Evolutionary conservation across 257 asterid genomes (phyloP).

Genomic region (Solanum etuberosum): DNA sequence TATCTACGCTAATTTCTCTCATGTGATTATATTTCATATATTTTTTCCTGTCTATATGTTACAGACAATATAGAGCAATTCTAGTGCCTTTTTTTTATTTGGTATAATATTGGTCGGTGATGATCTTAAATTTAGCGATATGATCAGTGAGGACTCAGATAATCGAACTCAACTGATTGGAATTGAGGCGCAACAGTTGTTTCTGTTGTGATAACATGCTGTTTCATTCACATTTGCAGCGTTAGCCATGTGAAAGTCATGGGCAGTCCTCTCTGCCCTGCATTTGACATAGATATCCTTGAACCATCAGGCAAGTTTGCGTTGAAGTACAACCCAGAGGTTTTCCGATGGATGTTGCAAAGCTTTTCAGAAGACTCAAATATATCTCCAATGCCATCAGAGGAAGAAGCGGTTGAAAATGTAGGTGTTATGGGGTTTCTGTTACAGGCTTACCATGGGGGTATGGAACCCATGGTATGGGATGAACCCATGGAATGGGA

Average conservation of each 20-base stretch:
- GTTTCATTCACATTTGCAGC: conserved; percentile 22
- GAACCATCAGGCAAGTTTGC: conserved; percentile 32
- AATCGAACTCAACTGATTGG: neutral
- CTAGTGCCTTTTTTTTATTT: neutral
- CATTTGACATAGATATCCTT: conserved; percentile 34
- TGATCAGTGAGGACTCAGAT: neutral
- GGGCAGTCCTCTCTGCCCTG: conserved; percentile 59
- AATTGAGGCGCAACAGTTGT: neutral
- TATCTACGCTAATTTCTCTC: neutral
- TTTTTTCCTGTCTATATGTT: neutral
- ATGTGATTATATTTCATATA: neutral
- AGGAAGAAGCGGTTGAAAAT: neutral
- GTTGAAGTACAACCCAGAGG: conserved; percentile 32
- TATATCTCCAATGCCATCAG: neutral
- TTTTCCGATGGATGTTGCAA: conserved; percentile 24
- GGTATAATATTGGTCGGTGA: neutral
- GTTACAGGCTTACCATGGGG: conserved; percentile 23
- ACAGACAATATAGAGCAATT: neutral
- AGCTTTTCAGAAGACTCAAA: conserved; percentile 10
- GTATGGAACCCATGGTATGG: conserved; percentile 6
- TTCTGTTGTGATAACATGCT: neutral
- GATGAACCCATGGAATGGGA: conserved; percentile 1
- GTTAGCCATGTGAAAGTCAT: conserved; percentile 53
- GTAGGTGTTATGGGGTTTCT: conserved; percentile 28
- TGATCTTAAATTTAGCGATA: neutral